A percentile compares a stretch with the other conserved stretches of the same genome.
Conservation (phyloP, 805 yeast genomes). For the Groenewaldozyma salmanticensis region DNA sequence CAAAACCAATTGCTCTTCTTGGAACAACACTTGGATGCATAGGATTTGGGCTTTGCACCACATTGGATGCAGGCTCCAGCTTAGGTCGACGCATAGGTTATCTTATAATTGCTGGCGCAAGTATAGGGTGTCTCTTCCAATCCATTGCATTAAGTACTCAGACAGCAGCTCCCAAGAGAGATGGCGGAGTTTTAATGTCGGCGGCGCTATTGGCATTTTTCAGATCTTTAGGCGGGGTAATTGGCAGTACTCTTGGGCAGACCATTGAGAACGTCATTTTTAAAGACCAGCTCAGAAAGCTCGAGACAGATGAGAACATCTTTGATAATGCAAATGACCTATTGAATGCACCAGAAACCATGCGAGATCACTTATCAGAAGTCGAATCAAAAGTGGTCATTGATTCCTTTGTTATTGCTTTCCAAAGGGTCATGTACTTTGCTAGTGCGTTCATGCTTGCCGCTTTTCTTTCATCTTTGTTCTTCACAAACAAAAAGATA, state of each 20-base stretch:
- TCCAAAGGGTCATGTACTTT: conserved; percentile 14
- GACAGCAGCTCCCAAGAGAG: conserved; percentile 39
- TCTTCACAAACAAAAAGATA: conserved; percentile 14
- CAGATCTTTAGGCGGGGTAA: conserved; percentile 37
- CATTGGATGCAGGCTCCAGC: conserved; percentile 32
- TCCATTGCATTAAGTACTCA: conserved; percentile 37
- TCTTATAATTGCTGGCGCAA: conserved; percentile 37
- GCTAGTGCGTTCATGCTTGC: conserved; percentile 10
- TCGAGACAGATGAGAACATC: background rate
- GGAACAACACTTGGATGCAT: conserved; percentile 31
- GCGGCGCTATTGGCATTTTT: conserved; percentile 37
- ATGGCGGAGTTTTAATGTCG: conserved; percentile 40
- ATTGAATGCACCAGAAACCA: conserved; percentile 12
- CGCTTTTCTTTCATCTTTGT: conserved; percentile 8
- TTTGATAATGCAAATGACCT: conserved; percentile 1
- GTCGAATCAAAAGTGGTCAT: conserved; percentile 6
- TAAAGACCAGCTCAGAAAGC: conserved; percentile 11
- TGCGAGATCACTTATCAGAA: conserved; percentile 7
- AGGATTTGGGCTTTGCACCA: conserved; percentile 36
- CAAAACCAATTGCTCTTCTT: conserved; percentile 34
- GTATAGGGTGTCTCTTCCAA: conserved; percentile 38
- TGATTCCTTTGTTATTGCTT: conserved; percentile 12
- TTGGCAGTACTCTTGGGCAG: conserved; percentile 35
- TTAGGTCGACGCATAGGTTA: conserved; percentile 33
- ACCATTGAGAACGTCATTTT: conserved; percentile 30